Evolutionary conservation across 176 grass and related monocot genomes (phyloP), one percentile per base, ranked within the genome.

Genomic region (Rhynchospora breviuscula): DNA sequence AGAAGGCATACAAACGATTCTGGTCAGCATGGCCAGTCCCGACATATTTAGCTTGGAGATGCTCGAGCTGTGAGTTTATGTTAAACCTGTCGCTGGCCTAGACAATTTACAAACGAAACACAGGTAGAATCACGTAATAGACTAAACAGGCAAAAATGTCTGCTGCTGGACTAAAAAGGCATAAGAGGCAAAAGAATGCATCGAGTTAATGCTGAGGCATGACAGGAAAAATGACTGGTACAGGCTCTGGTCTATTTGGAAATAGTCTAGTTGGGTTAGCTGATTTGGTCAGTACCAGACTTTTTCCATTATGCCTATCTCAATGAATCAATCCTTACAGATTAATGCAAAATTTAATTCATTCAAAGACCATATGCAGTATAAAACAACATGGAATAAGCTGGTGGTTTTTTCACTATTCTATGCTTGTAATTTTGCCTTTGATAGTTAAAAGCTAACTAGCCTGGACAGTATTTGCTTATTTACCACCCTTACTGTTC

Each of bases 21-120:
- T 92, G 84, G 73, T 97, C 95, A 51, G 95, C 95, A 87, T 97
- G 92, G 46, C 95, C 95, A 59, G 95, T 97, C 70, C 95, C 95
- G 0, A 97, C 95, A 91, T 97, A 92, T 67, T 97, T 97, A 14
- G 95, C 95, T 88, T 97, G 95, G 82, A 97, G 92, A 91, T 97
- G 95, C 84, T 97, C 95, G 67, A 97, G 95, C 81, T 97, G 95
- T 79, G 95, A 97, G 80, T 97, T 97, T 53, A 97, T 97, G 82
- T 97, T 97, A 77, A 97, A 97, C 56, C 95, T 97, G 25, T 97
- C 92, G 1, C 95, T 97, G 33, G 95, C 95, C 95, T 97, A 48
- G 22, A 59, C 82, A 87, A 81, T 67, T 25, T 82, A 19, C 15
- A 67, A 82, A 31, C 18, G 15, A 63, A 46, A 65, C 11, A 76